Base-by-base conservation (phyloP, 2,329 filamentous ascomycete genomes). In the Ophiostoma sp. region DNA sequence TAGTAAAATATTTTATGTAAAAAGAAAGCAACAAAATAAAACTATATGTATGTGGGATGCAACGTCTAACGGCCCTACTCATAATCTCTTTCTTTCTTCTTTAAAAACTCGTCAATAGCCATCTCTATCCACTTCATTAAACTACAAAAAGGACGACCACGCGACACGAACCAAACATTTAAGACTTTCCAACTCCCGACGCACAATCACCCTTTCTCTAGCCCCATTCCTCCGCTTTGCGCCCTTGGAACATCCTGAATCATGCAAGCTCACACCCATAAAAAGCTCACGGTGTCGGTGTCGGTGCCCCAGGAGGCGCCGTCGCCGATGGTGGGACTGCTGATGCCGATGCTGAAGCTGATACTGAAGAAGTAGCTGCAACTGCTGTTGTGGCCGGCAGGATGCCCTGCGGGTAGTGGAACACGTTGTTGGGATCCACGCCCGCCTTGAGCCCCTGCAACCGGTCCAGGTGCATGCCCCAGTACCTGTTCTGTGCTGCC, bases 351-450 rank as follows among this genome's bases (percentile, higher is more conserved):
- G n/a, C n/a, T n/a, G n/a, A 50, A 50, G 45, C 45, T 19, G 50
- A 39, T 25, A n/a, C 50, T 52, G 39, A 42, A 8, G 39, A 42
- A 9, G 50, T 52, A 22, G 25, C 19, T 42, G 25, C 17, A 15
- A 6, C 55, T 22, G 36, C 55, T 22, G 25, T 11, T 11, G 36
- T 63, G 7, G 76, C 76, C 22, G 79, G 79, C 69, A 78, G 36
- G 48, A 81, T 75, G 5, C 80, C 81, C 75, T 84, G 83, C 3
- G 83, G 82, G 45, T 83, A 82, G 76, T 83, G 81, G 50, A 84
- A 84, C 15, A 84, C 71, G 52, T 85, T 78, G 0, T 76, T 75
- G 1, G 83, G 82, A 45, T 84, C 82, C n/a, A 82, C 75, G 4
- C 42, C 70, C 11, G 78, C 77, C 78, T 85, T 84, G 69, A 84